Base-by-base conservation (phyloP, 2,329 filamentous ascomycete species). In the Diaporthe velutina region DNA sequence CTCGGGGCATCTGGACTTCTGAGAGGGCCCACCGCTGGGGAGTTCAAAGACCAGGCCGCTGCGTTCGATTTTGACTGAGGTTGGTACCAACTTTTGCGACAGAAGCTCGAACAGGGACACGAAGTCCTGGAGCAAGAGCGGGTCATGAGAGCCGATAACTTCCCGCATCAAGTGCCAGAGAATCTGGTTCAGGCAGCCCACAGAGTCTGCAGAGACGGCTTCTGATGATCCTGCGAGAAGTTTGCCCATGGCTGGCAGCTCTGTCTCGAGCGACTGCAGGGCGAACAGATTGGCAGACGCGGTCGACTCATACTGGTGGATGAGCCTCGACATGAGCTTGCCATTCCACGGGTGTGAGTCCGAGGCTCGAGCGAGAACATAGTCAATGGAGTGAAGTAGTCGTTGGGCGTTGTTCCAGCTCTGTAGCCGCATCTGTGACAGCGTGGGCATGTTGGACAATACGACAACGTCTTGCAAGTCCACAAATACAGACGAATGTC, bases 221-320 rank as follows among this genome's bases (percentile, higher is more conserved):
- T 83, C 79, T 71, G 87, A 88, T 74, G 90, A 86, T 48, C 83
- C 80, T 64, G 88, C 83, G 35, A 93, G 78, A 73, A 90, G 88
- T 58, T 86, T 86, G 13, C 90, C 90, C 75, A 94, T 84, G 4
- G 89, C 84, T 12, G 91, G 90, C 67, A 94, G 83, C 79, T 95
- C 93, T 1, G 86, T 85, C 81, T 94, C 91, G 0, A 95, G 85
- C 25, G 93, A 86, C 58, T 89, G 86, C 64, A 95, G 83, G 55
- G 91, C 90, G 60, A 88, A 88, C 52, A 95, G 83, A 60, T 85
- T 89, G 0, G 92, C 90, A 33, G 87, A 84, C 17, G 84, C 83
- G 25, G 92, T 81, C 1, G 82, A 83, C 68, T 88, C 84, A 61
- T 93, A 82, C 77, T 88, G 91, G 19, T 85, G 84, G 78, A 94